A percentile compares a stretch with the other conserved stretches of the same genome.
These are phyloP conservation scores for Thamnidium elegans DNA, from an alignment of 192 early-diverging fungal genomes.

Conservation along the genomic window DNA sequence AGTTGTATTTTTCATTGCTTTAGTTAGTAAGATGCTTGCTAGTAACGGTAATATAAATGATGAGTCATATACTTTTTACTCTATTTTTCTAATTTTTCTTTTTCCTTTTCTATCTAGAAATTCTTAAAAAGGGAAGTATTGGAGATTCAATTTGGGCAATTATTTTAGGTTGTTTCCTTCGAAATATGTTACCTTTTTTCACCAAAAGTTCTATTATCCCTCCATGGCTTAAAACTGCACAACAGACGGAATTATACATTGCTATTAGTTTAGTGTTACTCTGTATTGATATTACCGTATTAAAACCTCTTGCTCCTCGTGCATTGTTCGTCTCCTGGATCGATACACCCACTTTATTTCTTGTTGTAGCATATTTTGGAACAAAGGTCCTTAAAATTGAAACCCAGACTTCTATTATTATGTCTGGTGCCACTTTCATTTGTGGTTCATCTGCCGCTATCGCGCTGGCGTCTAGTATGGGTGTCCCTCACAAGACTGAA, in stretches of 20 bases:
- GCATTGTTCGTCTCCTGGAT: constrained; percentile 55
- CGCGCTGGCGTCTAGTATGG: constrained; percentile 43
- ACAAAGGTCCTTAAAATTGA: constrained; percentile 45
- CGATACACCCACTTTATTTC: constrained; percentile 51
- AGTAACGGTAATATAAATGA: constrained; percentile 32
- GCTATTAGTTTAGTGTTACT: constrained; percentile 49
- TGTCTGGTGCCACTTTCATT: constrained; percentile 54
- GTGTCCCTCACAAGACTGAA: constrained; percentile 45
- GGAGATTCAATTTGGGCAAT: constrained; percentile 59
- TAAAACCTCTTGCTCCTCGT: constrained; percentile 46
- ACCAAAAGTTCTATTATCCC: constrained; percentile 29
- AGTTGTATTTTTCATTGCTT: constrained; percentile 42
- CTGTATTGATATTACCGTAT: constrained; percentile 47
- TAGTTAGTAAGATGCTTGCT: constrained; percentile 50
- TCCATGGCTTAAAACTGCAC: constrained; percentile 49
- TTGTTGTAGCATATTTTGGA: constrained; percentile 48
- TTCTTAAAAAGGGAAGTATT: constrained; percentile 42
- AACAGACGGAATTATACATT: constrained; percentile 56
- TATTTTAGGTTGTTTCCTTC: constrained; percentile 44
- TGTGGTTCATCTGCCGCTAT: constrained; percentile 54
- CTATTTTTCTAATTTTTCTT: neutral
- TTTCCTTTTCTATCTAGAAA: constrained; percentile 17
- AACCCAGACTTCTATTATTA: constrained; percentile 47
- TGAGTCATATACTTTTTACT: neutral
- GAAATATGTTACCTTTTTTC: constrained; percentile 31